Conservation (phyloP, 2,329 filamentous ascomycete species). For the Aureobasidium mangrovei region DNA sequence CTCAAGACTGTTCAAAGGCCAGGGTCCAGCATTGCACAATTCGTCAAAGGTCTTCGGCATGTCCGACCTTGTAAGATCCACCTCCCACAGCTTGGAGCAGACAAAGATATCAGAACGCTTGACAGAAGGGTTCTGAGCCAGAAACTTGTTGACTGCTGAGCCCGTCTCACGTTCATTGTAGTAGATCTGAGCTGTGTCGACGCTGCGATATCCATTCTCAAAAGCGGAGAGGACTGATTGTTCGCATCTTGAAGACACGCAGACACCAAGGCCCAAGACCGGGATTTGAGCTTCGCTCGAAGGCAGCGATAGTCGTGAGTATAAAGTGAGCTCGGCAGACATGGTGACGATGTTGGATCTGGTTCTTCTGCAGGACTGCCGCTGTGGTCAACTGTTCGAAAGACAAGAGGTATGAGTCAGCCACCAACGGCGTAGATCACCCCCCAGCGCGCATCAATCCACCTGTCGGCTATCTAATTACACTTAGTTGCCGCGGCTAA, state of each 20-base stretch:
- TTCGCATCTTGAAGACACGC: conserved; percentile 49
- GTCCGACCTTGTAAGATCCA: conserved; percentile 15
- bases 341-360: background rate
- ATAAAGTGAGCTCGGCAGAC: background rate
- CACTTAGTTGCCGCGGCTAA: background rate
- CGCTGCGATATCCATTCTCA: conserved; percentile 48
- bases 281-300: conserved; percentile 47
- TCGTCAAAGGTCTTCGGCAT: conserved; percentile 17
- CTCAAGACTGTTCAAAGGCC: conserved; percentile 15
- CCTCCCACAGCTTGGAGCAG: conserved; percentile 16
- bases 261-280: conserved; percentile 60
- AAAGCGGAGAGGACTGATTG: conserved; percentile 48
- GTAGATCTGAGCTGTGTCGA: conserved; percentile 60
- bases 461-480: background rate
- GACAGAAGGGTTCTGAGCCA: conserved; percentile 4
- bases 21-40: conserved; percentile 12
- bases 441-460: background rate
- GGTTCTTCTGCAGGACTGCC: background rate
- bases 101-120: conserved; percentile 14
- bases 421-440: background rate
- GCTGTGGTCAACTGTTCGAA: background rate
- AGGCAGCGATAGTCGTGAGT: conserved; percentile 30
- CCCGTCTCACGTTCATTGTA: conserved; percentile 45
- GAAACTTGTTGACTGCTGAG: conserved; percentile 9
- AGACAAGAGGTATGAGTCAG: conserved; percentile 2